Evolutionary conservation across 192 early-diverging fungal genomes (phyloP), one percentile per base, ranked within the genome.

Genomic region (Rhizophagus sp.): DNA sequence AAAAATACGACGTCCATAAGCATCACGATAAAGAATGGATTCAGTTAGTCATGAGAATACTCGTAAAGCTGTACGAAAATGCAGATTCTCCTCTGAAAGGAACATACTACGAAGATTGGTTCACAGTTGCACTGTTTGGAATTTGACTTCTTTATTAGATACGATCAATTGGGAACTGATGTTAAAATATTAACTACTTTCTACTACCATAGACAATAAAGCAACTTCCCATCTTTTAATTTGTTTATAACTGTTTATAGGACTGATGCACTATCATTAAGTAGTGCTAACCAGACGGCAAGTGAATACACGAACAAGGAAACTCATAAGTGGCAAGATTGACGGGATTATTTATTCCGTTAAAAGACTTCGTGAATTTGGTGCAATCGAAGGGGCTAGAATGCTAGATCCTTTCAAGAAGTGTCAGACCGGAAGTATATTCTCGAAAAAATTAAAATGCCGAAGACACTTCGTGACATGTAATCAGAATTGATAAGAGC

Each of bases 211-310:
- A 61, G 44, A 33, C 39, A 65, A 36, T 77, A 77, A 77, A 62
- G 11, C 65, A 41, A 57, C 6, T 15, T 52, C 61, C 0, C 41
- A 47, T 71, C 62, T 36, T 30, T 41, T 73, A 73, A 75, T 25
- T 61, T 33, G 12, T 61, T 75, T 75, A 61, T 75, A 4, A 75
- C 25, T 75, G 41, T 75, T 61, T 75, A 19, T 75, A 76, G 75
- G 22, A 64, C 62, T 22, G 75, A 76, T 11, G 62, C 62, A 64
- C 33, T 17, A 47, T 76, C 75, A 36, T 36, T 36, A 36, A 36
- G 34, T 36, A 36, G 34, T 36, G 34, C 41, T 41, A 76, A 76
- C 17, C 36, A 62, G 39, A 76, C 30, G n/a, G 57, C 19, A 65
- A 77, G 73, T 30, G 61, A 75, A 75, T 71, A 68, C 25, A 30